Evolutionary conservation across 202 grass and related monocot genomes (phyloP).

Genomic region (Panicum hallii): DNA sequence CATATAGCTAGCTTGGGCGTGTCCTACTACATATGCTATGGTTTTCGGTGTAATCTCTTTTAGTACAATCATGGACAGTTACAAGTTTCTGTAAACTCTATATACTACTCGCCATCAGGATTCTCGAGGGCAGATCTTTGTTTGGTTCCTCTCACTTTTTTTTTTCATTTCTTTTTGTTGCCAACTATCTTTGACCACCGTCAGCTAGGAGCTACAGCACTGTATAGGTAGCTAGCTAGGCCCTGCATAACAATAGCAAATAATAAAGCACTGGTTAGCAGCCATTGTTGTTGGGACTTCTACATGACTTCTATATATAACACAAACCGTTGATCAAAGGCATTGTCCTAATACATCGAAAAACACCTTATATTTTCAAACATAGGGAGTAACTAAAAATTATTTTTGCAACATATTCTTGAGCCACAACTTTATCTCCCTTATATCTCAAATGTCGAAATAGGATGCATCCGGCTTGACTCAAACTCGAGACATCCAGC

Average conservation of each 20-base stretch:
- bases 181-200: conserved; percentile 48
- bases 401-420: neutral
- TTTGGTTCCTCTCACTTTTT: conserved; percentile 19
- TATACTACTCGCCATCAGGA: conserved; percentile 12
- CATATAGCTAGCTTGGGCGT: neutral
- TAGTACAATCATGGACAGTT: conserved; percentile 19
- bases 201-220: conserved; percentile 23
- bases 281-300: neutral
- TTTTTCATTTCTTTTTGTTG: neutral
- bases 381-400: neutral
- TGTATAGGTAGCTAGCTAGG: conserved; percentile 2
- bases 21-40: neutral
- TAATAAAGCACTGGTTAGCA: neutral
- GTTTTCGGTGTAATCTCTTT: conserved; percentile 27
- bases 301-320: neutral
- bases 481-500: too few species aligned
- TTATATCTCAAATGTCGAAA: too few species aligned
- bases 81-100: conserved; percentile 35
- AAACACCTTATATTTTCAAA: too few species aligned
- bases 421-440: too few species aligned
- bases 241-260: neutral
- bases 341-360: too few species aligned
- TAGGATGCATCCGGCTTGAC: too few species aligned
- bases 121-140: conserved; percentile 41
- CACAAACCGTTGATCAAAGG: too few species aligned